Conservation (phyloP, 1,284 basidiomycete species). For the Moniliophthora roreri region DNA sequence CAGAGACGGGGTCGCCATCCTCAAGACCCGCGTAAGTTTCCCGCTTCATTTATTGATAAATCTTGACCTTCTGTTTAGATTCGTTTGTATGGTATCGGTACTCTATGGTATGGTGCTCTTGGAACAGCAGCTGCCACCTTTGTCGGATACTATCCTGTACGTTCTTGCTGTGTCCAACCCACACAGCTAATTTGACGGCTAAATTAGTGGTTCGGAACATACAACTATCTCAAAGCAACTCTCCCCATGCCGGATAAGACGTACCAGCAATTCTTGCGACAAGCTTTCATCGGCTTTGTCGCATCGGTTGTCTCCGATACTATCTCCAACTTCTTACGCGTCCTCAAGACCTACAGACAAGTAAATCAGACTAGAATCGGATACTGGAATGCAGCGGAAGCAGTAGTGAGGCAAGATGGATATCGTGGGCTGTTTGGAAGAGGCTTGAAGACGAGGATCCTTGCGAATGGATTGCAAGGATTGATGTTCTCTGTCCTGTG, state of each 20-base stretch:
- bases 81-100: constrained; percentile 70
- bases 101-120: constrained; percentile 84
- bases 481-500: constrained; percentile 84
- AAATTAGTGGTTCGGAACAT: constrained; percentile 72
- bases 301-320: constrained; percentile 84
- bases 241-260: constrained; percentile 60
- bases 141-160: constrained; percentile 82
- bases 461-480: constrained; percentile 86
- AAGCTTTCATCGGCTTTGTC: constrained; percentile 85
- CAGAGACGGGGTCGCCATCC: constrained; percentile 59
- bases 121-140: constrained; percentile 91
- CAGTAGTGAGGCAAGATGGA: constrained; percentile 68
- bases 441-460: constrained; percentile 79
- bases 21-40: constrained; percentile 60
- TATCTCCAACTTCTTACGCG: constrained; percentile 83
- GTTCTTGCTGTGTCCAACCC: constrained; percentile 18
- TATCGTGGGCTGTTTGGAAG: constrained; percentile 71
- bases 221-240: constrained; percentile 72
- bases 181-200: background rate
- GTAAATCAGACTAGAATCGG: constrained; percentile 78
- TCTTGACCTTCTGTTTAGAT: constrained; percentile 40
- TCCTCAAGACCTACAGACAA: constrained; percentile 91
- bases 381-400: constrained; percentile 68
- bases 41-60: background rate
- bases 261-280: constrained; percentile 63